A percentile compares a stretch with the other conserved stretches of the same genome.
Conservation (phyloP, 805 yeast genomes). For the Sugiyamaella qingdaonensis region DNA sequence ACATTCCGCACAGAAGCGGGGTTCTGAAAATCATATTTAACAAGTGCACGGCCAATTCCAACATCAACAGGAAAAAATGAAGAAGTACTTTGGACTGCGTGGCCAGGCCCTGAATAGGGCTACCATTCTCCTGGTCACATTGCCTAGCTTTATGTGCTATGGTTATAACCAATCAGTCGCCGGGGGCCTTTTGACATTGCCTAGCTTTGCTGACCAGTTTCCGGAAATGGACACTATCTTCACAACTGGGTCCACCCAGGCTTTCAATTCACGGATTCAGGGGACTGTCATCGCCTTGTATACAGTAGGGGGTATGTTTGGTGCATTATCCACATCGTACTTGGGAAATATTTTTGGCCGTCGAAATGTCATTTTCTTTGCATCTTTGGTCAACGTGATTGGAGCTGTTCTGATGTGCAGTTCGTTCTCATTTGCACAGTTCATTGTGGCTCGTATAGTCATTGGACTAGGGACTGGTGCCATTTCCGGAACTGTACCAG, state of each 20-base stretch:
- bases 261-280: constrained; percentile 37
- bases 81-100: constrained; percentile 6
- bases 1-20: too few relatives aligned
- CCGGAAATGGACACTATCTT: constrained; percentile 12
- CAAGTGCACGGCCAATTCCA: too few relatives aligned
- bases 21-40: too few relatives aligned
- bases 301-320: constrained; percentile 72
- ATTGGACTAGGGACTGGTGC: constrained; percentile 76
- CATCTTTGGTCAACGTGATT: constrained; percentile 50
- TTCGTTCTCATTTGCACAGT: constrained; percentile 53
- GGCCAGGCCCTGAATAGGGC: constrained; percentile 3
- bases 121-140: constrained; percentile 38
- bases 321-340: constrained; percentile 59
- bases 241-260: constrained; percentile 11
- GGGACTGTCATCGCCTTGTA: constrained; percentile 58
- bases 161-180: constrained; percentile 15
- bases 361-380: constrained; percentile 56
- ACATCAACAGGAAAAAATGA: too few relatives aligned
- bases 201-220: constrained; percentile 12
- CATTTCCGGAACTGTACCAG: constrained; percentile 77
- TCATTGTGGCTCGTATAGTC: constrained; percentile 66
- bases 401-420: constrained; percentile 62
- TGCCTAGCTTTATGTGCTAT: constrained; percentile 50
- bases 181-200: constrained; percentile 13
- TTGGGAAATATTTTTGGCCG: constrained; percentile 65